Evolutionary conservation across 257 asterid genomes (phyloP).

Genomic region (Solanum ahanhuiri): DNA sequence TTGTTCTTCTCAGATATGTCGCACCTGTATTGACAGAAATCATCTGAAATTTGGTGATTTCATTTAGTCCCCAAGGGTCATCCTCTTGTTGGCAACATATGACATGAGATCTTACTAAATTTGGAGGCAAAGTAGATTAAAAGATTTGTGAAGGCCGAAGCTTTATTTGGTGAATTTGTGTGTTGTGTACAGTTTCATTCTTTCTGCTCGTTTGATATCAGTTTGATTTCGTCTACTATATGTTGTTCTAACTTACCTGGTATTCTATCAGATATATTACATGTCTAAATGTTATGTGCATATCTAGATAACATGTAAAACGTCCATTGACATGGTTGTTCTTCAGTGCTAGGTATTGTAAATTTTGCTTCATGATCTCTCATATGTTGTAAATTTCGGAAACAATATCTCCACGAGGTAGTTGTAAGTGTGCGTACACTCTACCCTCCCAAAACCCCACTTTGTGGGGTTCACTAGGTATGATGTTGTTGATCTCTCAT

Average conservation of each 20-base stretch:
- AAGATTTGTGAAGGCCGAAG: not conserved
- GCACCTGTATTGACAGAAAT: not conserved
- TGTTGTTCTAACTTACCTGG: not conserved
- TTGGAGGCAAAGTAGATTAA: not conserved
- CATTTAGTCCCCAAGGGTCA: not conserved
- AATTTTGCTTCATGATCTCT: not conserved
- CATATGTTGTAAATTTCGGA: not conserved
- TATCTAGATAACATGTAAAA: not conserved
- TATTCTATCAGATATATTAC: not conserved
- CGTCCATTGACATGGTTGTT: not conserved
- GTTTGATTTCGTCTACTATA: not conserved
- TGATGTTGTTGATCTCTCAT: not conserved
- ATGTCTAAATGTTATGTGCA: not conserved
- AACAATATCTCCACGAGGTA: not conserved
- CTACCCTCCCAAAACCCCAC: not conserved
- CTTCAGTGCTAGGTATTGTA: not conserved
- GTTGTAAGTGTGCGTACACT: not conserved
- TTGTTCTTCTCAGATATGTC: not conserved
- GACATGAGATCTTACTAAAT: not conserved
- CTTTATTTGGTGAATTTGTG: not conserved
- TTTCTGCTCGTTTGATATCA: not conserved
- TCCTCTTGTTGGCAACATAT: not conserved
- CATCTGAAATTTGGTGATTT: conserved; percentile 6
- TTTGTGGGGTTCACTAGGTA: not conserved
- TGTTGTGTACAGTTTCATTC: not conserved